Percentiles rank a stretch among this genome's conserved stretches.
These are phyloP conservation scores for Trichosporon sp. DNA, from an alignment of 1,284 basidiomycete species.

Conservation along the genomic window DNA sequence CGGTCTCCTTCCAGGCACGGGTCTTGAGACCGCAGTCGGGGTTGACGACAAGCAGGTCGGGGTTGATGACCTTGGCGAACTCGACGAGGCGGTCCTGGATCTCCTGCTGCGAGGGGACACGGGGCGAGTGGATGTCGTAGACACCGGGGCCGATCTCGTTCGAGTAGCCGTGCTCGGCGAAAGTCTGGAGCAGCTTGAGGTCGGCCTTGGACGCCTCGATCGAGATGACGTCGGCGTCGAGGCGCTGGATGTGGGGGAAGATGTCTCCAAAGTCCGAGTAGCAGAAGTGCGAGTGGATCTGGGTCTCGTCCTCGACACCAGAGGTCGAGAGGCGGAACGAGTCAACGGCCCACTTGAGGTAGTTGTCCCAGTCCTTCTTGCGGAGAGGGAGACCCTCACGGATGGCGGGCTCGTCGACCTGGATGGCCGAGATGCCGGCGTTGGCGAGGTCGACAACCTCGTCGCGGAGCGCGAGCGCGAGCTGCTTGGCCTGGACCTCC, in stretches of 20 bases:
- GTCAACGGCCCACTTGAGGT: slow-evolving; percentile 95
- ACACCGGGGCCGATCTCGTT: slow-evolving; percentile 99
- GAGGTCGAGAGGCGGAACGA: slow-evolving; percentile 95
- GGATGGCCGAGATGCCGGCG: slow-evolving; percentile 95
- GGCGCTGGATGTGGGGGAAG: slow-evolving; percentile 93
- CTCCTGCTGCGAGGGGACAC: slow-evolving; percentile 90
- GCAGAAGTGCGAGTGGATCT: slow-evolving; percentile 93
- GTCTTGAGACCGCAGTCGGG: slow-evolving; percentile 80
- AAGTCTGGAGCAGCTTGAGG: slow-evolving; percentile 94
- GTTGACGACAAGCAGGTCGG: slow-evolving; percentile 80
- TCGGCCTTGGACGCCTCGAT: slow-evolving; percentile 98
- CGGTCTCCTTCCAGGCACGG: slow-evolving; percentile 94
- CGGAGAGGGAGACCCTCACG: slow-evolving; percentile 97
- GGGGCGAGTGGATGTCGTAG: slow-evolving; percentile 99
- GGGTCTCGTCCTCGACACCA: slow-evolving; percentile 83
- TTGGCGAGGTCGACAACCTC: slow-evolving; percentile 97
- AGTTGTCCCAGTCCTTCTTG: slow-evolving; percentile 87
- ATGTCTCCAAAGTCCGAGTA: slow-evolving; percentile 82
- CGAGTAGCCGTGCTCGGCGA: slow-evolving; percentile 92
- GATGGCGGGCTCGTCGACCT: slow-evolving; percentile 98
- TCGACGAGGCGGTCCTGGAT: slow-evolving; percentile 87
- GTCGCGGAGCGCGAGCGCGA: slow-evolving; percentile 96
- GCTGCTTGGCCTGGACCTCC: slow-evolving; percentile 96
- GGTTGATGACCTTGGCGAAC: slow-evolving; percentile 75
- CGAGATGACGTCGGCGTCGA: slow-evolving; percentile 99